These are phyloP conservation scores for Aureobasidium sp. DNA, from an alignment of 2,329 filamentous ascomycete species.

Conservation along the genomic window DNA sequence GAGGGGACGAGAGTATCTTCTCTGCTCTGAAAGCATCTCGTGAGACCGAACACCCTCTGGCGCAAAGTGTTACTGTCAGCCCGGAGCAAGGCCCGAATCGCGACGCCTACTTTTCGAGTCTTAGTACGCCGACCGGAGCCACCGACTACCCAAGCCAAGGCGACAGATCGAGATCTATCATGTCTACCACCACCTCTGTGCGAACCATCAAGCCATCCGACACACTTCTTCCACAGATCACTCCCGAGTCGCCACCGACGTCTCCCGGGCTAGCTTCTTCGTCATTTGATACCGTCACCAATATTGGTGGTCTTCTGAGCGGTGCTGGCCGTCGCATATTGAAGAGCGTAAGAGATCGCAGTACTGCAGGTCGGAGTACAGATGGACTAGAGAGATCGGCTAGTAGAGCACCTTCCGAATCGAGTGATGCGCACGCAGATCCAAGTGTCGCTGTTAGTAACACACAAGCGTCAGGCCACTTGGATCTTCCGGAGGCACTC, in stretches of 20 bases:
- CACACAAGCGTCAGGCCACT: constrained; percentile 54
- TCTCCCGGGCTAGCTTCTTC: constrained; percentile 40
- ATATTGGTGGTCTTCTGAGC: constrained; percentile 40
- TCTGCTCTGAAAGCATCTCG: constrained; percentile 44
- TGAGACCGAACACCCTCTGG: constrained; percentile 62
- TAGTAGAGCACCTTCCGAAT: constrained; percentile 54
- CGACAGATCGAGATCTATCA: constrained; percentile 36
- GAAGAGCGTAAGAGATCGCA: constrained; percentile 38
- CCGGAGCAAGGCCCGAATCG: constrained; percentile 41
- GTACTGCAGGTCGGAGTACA: constrained; percentile 41
- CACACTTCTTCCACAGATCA: constrained; percentile 21
- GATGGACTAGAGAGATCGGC: constrained; percentile 53
- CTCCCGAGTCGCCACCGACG: constrained; percentile 30
- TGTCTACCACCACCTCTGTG: constrained; percentile 37
- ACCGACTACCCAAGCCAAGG: constrained; percentile 25
- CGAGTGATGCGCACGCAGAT: constrained; percentile 56
- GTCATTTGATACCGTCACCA: constrained; percentile 37
- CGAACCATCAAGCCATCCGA: constrained; percentile 41
- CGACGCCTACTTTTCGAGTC: constrained; percentile 7
- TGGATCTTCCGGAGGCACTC: constrained; percentile 45
- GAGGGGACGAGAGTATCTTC: constrained; percentile 51
- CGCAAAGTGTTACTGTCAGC: constrained; percentile 66
- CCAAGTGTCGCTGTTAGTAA: constrained; percentile 59
- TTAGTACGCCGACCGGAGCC: constrained; percentile 6
- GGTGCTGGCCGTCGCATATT: constrained; percentile 41